These are phyloP conservation scores for Diplodia intermedia DNA, from an alignment of 2,329 filamentous ascomycete species.

Conservation along the genomic window DNA sequence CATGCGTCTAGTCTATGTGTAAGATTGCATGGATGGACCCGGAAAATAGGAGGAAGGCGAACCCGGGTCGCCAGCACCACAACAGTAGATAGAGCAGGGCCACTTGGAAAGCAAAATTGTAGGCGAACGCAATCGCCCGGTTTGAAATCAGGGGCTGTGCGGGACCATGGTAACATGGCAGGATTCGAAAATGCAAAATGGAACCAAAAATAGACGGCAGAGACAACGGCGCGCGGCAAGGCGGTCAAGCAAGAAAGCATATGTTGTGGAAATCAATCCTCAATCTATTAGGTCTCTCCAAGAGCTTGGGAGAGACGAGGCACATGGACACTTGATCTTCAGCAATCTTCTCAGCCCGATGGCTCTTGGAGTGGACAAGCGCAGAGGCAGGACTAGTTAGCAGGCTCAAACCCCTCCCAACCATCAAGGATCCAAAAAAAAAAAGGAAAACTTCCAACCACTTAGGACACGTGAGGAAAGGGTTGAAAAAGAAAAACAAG, in stretches of 20 bases:
- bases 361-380: not conserved
- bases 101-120: too few species aligned
- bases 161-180: too few species aligned
- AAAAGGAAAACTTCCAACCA: slow-evolving; percentile 2
- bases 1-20: not conserved
- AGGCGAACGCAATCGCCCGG: too few species aligned
- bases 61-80: too few species aligned
- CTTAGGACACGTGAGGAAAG: not conserved
- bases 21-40: not conserved
- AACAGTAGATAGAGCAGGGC: too few species aligned
- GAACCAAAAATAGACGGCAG: too few species aligned
- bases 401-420: not conserved
- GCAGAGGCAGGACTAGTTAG: not conserved
- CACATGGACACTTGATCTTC: not conserved
- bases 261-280: not conserved
- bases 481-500: not conserved
- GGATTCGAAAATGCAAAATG: too few species aligned
- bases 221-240: not conserved
- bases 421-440: not conserved
- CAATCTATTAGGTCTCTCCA: not conserved
- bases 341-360: not conserved
- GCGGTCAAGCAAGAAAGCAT: not conserved
- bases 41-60: not conserved
- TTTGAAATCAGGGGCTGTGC: too few species aligned
- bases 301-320: not conserved